Evolutionary conservation across 2,329 filamentous ascomycete species (phyloP).

Genomic region (Davidsoniella virescens): DNA sequence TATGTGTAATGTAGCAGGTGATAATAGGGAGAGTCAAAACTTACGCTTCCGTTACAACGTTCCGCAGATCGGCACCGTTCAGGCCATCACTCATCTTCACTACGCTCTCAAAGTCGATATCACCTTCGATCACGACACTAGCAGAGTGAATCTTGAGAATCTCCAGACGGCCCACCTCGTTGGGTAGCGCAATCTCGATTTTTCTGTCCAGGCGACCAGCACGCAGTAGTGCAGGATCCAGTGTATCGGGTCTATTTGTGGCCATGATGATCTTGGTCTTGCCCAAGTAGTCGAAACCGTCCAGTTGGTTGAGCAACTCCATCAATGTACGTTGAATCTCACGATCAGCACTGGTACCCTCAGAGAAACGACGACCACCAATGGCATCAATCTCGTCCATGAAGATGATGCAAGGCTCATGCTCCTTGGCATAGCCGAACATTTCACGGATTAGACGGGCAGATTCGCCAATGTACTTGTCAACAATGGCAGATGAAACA

Average conservation of each 20-base stretch:
- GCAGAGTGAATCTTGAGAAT: constrained; percentile 95
- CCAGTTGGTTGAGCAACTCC: constrained; percentile 95
- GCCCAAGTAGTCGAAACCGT: constrained; percentile 96
- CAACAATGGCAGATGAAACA: constrained; percentile 94
- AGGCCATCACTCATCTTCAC: constrained; percentile 99
- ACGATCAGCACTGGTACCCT: constrained; percentile 91
- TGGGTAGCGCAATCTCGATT: constrained; percentile 93
- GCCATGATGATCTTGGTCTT: constrained; percentile 99
- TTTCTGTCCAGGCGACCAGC: constrained; percentile 91
- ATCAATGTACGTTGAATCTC: constrained; percentile 97
- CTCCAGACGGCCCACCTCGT: constrained; percentile 89
- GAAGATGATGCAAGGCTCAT: constrained; percentile 99
- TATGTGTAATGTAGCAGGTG: background rate
- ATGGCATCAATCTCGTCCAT: constrained; percentile 99
- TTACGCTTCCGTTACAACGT: constrained; percentile 96
- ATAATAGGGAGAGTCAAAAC: constrained; percentile 23
- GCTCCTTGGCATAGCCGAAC: constrained; percentile 99
- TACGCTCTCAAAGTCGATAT: constrained; percentile 96
- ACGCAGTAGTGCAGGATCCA: constrained; percentile 82
- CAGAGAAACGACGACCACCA: constrained; percentile 87
- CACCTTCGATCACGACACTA: constrained; percentile 75
- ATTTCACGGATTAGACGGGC: constrained; percentile 94
- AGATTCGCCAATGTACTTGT: constrained; percentile 99
- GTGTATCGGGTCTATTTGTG: constrained; percentile 89
- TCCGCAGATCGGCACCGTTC: constrained; percentile 92